phyloP scores from a whole-genome alignment of 2,329 filamentous ascomycete species.

The Esteya vermicola region DNA sequence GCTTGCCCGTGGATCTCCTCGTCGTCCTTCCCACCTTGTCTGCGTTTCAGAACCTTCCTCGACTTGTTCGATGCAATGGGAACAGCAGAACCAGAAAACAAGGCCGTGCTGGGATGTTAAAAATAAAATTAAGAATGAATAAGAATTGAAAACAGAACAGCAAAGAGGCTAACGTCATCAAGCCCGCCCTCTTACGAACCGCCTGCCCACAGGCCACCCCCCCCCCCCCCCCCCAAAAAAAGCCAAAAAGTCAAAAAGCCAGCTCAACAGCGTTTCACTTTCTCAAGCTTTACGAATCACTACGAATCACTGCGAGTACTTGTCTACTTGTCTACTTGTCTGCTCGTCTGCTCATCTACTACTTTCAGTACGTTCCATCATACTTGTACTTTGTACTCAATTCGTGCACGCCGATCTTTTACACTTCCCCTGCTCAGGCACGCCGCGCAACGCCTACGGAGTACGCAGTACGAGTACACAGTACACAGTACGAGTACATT shows the following conservation, averaged over 20 bases:
- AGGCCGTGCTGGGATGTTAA: too few species aligned
- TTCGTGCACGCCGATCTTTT: background rate
- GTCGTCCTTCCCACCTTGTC: background rate
- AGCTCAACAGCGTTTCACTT: background rate
- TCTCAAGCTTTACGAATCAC: background rate
- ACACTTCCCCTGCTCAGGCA: background rate
- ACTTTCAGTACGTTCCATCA: too few species aligned
- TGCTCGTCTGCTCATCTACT: background rate
- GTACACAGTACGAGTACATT: too few species aligned
- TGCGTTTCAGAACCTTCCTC: slow-evolving; percentile 2
- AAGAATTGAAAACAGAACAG: background rate
- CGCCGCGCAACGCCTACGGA: background rate
- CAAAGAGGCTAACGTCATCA: slow-evolving; percentile 8
- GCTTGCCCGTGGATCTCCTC: background rate
- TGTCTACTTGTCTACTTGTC: background rate
- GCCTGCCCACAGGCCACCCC: background rate
- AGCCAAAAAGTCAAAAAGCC: too few species aligned
- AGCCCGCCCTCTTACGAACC: background rate
- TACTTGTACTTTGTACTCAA: background rate
- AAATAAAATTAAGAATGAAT: too few species aligned
- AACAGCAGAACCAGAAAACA: background rate
- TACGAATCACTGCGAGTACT: background rate
- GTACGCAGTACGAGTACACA: too few species aligned
- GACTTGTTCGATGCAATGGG: slow-evolving; percentile 2
- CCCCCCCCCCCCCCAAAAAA: too few species aligned